Evolutionary conservation across 441 rosid genomes (phyloP).

Genomic region (Populus tomentosa): DNA sequence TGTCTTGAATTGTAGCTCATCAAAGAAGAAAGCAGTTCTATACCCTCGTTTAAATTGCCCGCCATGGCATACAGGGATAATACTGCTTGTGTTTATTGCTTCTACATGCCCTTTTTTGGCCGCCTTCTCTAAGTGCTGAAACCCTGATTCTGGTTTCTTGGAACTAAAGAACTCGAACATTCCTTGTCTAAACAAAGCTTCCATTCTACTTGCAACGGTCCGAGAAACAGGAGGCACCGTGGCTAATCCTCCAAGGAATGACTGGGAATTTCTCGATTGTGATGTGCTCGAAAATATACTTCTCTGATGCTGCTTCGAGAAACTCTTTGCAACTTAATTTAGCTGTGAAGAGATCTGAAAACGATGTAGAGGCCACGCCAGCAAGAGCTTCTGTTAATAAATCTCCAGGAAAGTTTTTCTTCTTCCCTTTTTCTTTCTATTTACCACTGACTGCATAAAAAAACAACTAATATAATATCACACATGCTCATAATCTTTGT

Average conservation of each 20-base stretch:
- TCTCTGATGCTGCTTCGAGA: conserved; percentile 2
- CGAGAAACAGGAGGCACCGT: neutral
- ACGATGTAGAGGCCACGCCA: conserved; percentile 5
- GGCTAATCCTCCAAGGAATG: neutral
- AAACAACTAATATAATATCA: too few species aligned
- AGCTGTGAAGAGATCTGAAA: neutral
- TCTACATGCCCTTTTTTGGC: neutral
- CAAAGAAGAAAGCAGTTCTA: neutral
- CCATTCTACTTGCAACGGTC: conserved; percentile 1
- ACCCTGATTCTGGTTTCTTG: neutral
- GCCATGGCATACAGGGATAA: neutral
- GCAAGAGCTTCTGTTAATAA: conserved; percentile 20
- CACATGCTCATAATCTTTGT: too few species aligned
- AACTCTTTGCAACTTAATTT: conserved; percentile 18
- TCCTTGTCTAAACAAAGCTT: conserved; percentile 6
- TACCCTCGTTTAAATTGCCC: neutral
- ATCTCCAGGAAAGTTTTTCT: conserved; percentile 2
- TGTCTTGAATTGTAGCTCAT: neutral
- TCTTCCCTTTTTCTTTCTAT: too few species aligned
- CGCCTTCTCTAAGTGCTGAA: neutral
- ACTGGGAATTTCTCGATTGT: conserved; percentile 8
- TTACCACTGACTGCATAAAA: too few species aligned
- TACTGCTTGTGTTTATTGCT: neutral
- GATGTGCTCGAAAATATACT: conserved; percentile 6
- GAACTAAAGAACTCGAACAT: conserved; percentile 6